Base-by-base conservation (phyloP, 2,329 filamentous ascomycete genomes). In the Plectosphaerella plurivora region DNA sequence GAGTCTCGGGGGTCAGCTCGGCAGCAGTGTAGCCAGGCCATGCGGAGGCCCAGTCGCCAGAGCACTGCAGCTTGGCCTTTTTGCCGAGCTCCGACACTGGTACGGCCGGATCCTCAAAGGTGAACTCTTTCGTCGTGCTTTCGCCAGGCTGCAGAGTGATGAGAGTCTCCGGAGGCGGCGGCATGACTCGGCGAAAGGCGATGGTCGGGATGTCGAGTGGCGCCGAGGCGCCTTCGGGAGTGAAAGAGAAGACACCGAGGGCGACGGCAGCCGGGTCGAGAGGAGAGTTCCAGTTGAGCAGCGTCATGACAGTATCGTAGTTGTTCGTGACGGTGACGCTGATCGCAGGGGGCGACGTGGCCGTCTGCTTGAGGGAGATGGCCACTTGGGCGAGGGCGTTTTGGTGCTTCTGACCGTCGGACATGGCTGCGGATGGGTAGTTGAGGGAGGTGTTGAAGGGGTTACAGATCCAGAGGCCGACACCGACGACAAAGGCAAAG, bases 221-320 rank as follows among this genome's bases (percentile, higher is more conserved):
- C 20, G 54, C 39, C 5, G 60, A 59, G 15, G 63, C 61, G 1
- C 65, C 67, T 3, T 65, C 62, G 3, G 68, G 70, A 3, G 65
- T 71, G 55, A 77, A 66, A 35, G 63, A 61, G 5, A 77, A 49
- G n/a, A 73, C 60, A 9, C 74, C 74, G 3, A 76, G 64, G 50
- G 70, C 65, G 45, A 74, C 53, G 0, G 69, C 73, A 15, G 73
- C 49, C 0, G 65, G 62, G 56, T 77, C 74, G n/a, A 77, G 63
- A n/a, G 74, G 74, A 1, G 73, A 73, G 47, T 70, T 63, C 65
- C 74, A 77, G 4, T 59, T 62, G 36, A 77, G 66, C 20, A 77
- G 57, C 1, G 72, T 76, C 50, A 76, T 63, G 1, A 72, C 60
- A 5, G 57, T 51, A 3, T 63, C 57, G 51, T 70, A 65, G 11